Conservation (phyloP, 495 filamentous ascomycete genomes). For the Aspergillus leporis region DNA sequence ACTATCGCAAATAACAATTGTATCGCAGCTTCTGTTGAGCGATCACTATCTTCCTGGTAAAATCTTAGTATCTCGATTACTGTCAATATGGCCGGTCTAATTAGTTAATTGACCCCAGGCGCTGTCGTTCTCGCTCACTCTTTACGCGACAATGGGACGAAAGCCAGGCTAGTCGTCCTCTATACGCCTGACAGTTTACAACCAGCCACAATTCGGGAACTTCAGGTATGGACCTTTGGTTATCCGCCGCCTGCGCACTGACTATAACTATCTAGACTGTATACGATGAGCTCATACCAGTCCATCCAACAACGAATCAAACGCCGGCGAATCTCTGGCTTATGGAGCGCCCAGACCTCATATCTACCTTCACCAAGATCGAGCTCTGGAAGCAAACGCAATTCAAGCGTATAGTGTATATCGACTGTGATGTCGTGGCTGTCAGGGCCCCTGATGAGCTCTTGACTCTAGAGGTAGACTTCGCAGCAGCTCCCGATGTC, state of each 20-base stretch:
- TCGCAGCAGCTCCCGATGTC: conserved; percentile 91
- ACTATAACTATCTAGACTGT: conserved; percentile 55
- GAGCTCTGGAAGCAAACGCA: conserved; percentile 89
- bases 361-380: conserved; percentile 94
- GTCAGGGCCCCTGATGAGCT: conserved; percentile 90
- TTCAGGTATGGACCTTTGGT: conserved; percentile 59
- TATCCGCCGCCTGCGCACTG: conserved; percentile 9
- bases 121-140: conserved; percentile 94
- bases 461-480: conserved; percentile 70
- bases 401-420: conserved; percentile 86
- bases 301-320: conserved; percentile 72
- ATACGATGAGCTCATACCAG: conserved; percentile 87
- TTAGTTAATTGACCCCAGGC: conserved; percentile 52
- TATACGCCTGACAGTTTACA: conserved; percentile 77
- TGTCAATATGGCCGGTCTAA: conserved; percentile 14
- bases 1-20: conserved; percentile 24
- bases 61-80: neutral
- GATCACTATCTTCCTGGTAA: conserved; percentile 88
- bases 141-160: conserved; percentile 85
- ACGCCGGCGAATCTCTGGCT: conserved; percentile 81
- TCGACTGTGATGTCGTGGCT: conserved; percentile 88
- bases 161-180: conserved; percentile 80
- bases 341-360: conserved; percentile 88
- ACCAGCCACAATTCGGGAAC: conserved; percentile 68
- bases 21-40: conserved; percentile 76